Conservation (phyloP, 129 eudicot species). For the Centella asiatica region DNA sequence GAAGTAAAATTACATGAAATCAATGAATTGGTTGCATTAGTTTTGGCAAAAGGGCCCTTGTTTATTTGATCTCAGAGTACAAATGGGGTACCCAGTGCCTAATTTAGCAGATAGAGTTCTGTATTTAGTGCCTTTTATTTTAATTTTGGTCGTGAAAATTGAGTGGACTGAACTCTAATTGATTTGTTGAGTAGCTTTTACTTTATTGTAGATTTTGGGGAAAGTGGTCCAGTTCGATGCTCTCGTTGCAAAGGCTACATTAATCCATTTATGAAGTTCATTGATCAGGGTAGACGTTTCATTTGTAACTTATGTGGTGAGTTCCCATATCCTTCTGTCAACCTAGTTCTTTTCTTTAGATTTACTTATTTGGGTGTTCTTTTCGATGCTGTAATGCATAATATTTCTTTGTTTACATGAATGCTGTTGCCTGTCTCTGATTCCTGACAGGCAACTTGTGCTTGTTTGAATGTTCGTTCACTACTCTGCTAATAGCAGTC, state of each 20-base stretch:
- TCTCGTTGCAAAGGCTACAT: slow-evolving; percentile 96
- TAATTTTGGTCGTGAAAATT: not conserved
- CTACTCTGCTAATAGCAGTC: too few relatives aligned
- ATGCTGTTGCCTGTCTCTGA: too few relatives aligned
- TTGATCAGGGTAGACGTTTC: slow-evolving; percentile 91
- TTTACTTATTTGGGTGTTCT: too few relatives aligned
- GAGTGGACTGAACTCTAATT: not conserved
- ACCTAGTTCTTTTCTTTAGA: too few relatives aligned
- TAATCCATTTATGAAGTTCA: slow-evolving; percentile 90
- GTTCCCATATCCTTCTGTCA: too few relatives aligned
- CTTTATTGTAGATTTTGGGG: slow-evolving; percentile 88
- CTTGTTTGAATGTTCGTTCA: too few relatives aligned
- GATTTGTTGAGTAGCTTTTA: slow-evolving; percentile 7
- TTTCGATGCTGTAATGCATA: too few relatives aligned
- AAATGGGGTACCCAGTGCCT: not conserved
- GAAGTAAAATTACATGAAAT: not conserved
- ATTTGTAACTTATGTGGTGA: slow-evolving; percentile 95
- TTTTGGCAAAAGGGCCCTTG: not conserved
- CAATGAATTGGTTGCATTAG: not conserved
- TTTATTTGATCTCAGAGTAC: not conserved
- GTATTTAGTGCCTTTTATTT: not conserved
- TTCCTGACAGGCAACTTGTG: too few relatives aligned
- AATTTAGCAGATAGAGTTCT: not conserved
- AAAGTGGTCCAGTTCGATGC: slow-evolving; percentile 96
- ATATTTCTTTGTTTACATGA: too few relatives aligned